Base-by-base conservation (phyloP, 169 alveolate species). In the Plasmodium relictum region DNA sequence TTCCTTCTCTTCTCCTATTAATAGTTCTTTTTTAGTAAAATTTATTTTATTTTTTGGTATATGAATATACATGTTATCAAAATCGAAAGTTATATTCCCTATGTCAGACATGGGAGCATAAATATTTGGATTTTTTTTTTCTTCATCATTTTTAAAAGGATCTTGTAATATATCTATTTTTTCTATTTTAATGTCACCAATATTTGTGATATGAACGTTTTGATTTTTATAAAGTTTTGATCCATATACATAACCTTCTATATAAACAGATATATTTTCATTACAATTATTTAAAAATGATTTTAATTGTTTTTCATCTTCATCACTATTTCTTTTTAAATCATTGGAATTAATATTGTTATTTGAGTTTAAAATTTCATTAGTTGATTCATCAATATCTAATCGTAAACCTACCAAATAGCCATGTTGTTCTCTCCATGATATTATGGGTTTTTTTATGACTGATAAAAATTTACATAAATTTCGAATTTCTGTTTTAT, bases 41-140 rank as follows among this genome's bases (percentile, higher is more conserved):
- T 98, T 95, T 54, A 97, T 98, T 91, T 97, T 96, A 85, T 97
- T 94, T 66, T 98, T 98, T 0, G 99, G 99, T 62, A 99, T 97
- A 48, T 98, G 98, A 56, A 99, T 97, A 93, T 98, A 99, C 96
- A 99, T 98, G 63, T 99, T 98, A 73, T 97, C 98, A 69, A 97
- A 95, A 86, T 99, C 99, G 73, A 97, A 92, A 68, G 96, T 95
- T 41, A 99, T 93, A 76, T 97, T 97, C n/a, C 99, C 99, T 12
- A 98, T 96, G 92, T 98, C 99, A 59, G 98, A 96, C 89, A 96
- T 97, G 0, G 99, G 99, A 0, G 99, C 99, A 91, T 98, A 98
- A 18, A 98, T 94, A 62, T 95, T 59, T 24, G 88, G 71, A 16
- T 56, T 59, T 42, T 90, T 74, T 44, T 44, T 73, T 80, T 95